These are phyloP conservation scores for Cyclocybe cylindracea DNA, from an alignment of 768 basidiomycete genomes.

Conservation along the genomic window DNA sequence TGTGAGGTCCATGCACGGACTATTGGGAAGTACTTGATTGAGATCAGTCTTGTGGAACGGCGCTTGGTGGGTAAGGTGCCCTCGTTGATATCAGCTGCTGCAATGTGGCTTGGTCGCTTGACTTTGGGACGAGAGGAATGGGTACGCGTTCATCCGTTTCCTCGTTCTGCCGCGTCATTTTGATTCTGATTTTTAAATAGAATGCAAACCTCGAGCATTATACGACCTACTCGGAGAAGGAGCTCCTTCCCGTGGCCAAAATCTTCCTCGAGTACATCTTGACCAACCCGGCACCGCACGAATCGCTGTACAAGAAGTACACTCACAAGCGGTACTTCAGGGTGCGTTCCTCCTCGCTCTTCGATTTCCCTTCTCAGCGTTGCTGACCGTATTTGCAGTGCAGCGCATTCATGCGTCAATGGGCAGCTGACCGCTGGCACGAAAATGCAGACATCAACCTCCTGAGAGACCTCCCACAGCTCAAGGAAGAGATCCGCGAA, in stretches of 20 bases:
- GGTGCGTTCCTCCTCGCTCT: conserved; percentile 41
- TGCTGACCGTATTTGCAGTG: conserved; percentile 45
- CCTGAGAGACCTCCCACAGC: conserved; percentile 47
- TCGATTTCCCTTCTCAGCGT: background rate
- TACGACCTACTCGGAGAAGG: conserved; percentile 79
- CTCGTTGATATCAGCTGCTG: conserved; percentile 79
- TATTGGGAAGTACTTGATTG: conserved; percentile 88
- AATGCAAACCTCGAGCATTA: conserved; percentile 86
- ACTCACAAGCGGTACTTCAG: conserved; percentile 82
- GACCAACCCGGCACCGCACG: conserved; percentile 61
- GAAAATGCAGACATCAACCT: conserved; percentile 60
- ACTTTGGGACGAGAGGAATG: conserved; percentile 81
- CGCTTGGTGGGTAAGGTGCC: conserved; percentile 74
- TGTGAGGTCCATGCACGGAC: conserved; percentile 87
- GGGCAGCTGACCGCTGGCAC: conserved; percentile 75
- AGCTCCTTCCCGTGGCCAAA: conserved; percentile 78
- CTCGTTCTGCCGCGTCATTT: background rate
- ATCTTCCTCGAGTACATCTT: conserved; percentile 88
- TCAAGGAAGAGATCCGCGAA: conserved; percentile 50
- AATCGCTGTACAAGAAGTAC: conserved; percentile 88
- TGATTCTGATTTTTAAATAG: conserved; percentile 38
- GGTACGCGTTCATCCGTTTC: conserved; percentile 47
- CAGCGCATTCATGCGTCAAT: conserved; percentile 74
- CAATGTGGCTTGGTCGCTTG: conserved; percentile 83
- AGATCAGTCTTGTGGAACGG: conserved; percentile 83